phyloP scores from a whole-genome alignment of 306 rosid species.

The Crataegus laevigata region DNA sequence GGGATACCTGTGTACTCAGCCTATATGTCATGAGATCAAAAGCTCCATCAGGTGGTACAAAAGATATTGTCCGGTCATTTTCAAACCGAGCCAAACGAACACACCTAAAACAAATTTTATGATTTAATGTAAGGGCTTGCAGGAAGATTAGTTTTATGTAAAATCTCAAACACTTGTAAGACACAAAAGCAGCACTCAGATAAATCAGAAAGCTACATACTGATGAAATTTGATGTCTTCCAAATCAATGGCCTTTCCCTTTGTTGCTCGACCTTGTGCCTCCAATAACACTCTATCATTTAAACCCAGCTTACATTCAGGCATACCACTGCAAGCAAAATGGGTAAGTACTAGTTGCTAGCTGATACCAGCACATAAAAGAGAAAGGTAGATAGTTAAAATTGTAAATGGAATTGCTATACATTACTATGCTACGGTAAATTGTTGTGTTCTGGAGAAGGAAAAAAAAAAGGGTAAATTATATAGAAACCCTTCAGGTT shows the following conservation, averaged over 20 bases:
- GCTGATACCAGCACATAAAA: neutral
- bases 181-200: neutral
- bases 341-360: neutral
- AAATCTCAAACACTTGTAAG: neutral
- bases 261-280: slow-evolving; percentile 94
- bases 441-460: no score
- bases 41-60: slow-evolving; percentile 96
- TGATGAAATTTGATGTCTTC: slow-evolving; percentile 99
- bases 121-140: slow-evolving; percentile 18
- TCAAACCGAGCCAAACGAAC: slow-evolving; percentile 99
- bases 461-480: no score
- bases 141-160: neutral
- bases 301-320: slow-evolving; percentile 96
- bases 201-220: slow-evolving; percentile 50
- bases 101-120: slow-evolving; percentile 55
- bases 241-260: slow-evolving; percentile 96
- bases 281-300: slow-evolving; percentile 87
- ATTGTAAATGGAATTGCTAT: neutral
- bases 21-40: slow-evolving; percentile 99
- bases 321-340: slow-evolving; percentile 86
- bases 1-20: slow-evolving; percentile 81
- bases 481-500: no score
- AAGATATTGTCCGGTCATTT: slow-evolving; percentile 96
- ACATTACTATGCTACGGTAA: no score
- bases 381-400: neutral